These are phyloP conservation scores for Fusarium humuli DNA, from an alignment of 2,329 filamentous ascomycete species.

Conservation along the genomic window DNA sequence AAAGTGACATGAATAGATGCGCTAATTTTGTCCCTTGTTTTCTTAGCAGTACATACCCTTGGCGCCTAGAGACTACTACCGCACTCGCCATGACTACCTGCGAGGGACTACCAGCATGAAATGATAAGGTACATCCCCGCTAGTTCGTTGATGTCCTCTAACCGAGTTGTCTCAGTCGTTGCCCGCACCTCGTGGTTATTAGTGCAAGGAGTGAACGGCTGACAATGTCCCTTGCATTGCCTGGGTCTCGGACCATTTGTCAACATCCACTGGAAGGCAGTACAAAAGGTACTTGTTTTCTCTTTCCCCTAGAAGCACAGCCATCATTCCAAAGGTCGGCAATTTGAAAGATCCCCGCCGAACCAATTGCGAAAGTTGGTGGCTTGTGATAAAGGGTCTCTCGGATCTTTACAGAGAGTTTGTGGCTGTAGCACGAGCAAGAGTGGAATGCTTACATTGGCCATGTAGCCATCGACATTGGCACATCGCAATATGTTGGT, in stretches of 20 bases:
- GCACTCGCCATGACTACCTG: not conserved
- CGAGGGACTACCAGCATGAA: not conserved
- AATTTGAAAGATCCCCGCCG: not conserved
- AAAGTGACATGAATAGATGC: accelerated
- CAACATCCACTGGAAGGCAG: not conserved
- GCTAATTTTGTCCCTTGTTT: not conserved
- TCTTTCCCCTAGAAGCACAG: not conserved
- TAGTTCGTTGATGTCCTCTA: not conserved
- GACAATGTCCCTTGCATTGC: not conserved
- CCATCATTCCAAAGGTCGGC: conserved; percentile 22
- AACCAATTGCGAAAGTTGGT: not conserved
- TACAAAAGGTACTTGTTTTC: not conserved
- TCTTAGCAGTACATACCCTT: not conserved
- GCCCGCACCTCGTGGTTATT: conserved; percentile 8
- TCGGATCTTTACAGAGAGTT: not conserved
- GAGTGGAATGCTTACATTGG: not conserved
- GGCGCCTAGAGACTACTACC: not conserved
- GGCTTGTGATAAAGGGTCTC: conserved; percentile 1
- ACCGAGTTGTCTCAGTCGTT: not conserved
- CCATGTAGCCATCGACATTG: not conserved
- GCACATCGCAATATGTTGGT: no score
- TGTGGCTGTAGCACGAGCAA: not conserved
- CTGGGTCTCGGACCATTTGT: not conserved
- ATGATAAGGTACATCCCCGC: not conserved
- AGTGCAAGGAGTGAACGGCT: not conserved